phyloP scores from a whole-genome alignment of 163 green algal genomes.

The Chlamydomonas reinhardtii region DNA sequence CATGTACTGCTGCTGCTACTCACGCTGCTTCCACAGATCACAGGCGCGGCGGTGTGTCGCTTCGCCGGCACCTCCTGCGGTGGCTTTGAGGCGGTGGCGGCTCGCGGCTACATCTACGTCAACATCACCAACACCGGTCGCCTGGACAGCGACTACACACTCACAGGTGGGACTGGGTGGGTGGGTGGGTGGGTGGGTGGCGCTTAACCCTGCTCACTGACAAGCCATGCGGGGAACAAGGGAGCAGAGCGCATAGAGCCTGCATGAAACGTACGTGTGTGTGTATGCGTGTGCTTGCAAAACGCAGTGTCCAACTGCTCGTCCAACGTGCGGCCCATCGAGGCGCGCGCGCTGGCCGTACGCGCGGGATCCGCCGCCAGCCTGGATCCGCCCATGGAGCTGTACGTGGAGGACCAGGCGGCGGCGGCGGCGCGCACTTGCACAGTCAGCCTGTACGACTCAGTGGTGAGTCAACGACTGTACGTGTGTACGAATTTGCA shows the following conservation, averaged over 20 bases:
- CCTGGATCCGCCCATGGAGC: slow-evolving; percentile 48
- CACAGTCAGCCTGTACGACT: slow-evolving; percentile 69
- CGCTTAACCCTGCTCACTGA: no score
- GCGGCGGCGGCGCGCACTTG: slow-evolving; percentile 62
- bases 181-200: no score
- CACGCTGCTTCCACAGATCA: neutral
- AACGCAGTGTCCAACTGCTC: slow-evolving; percentile 66
- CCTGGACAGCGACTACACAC: slow-evolving; percentile 71
- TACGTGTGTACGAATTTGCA: no score
- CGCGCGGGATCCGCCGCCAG: slow-evolving; percentile 13
- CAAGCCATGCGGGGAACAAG: no score
- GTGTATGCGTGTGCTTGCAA: no score
- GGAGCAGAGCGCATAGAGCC: no score
- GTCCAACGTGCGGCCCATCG: slow-evolving; percentile 48
- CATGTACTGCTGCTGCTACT: no score
- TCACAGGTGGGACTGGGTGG: slow-evolving; percentile 9
- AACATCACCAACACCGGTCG: slow-evolving; percentile 78
- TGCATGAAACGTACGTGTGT: no score
- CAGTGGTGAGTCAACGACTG: slow-evolving; percentile 44
- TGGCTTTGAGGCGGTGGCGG: slow-evolving; percentile 77
- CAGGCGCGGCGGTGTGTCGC: neutral
- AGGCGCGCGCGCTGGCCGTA: slow-evolving; percentile 56
- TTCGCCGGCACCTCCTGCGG: slow-evolving; percentile 67
- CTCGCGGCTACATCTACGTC: slow-evolving; percentile 77
- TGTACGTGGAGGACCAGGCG: slow-evolving; percentile 63